A percentile compares a stretch with the other conserved stretches of the same genome.
These are phyloP conservation scores for Periconia digitata DNA, from an alignment of 2,329 filamentous ascomycete species.

Conservation along the genomic window DNA sequence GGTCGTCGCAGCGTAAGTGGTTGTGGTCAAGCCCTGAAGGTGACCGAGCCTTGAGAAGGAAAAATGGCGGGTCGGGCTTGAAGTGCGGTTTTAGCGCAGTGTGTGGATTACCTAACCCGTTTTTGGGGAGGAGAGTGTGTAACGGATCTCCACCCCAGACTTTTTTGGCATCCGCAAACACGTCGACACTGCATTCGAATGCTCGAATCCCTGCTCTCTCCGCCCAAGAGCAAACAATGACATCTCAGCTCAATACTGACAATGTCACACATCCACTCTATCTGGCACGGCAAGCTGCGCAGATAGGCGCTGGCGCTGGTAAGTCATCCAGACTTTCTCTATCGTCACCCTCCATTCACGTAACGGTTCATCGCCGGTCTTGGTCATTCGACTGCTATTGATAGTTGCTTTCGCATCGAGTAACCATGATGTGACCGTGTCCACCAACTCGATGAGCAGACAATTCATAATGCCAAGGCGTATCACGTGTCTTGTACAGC, in stretches of 20 bases:
- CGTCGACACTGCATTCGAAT: neutral
- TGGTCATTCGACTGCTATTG: neutral
- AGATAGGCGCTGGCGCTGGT: constrained; percentile 34
- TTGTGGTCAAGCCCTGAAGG: constrained; percentile 21
- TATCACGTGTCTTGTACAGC: constrained; percentile 1
- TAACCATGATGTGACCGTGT: too few species aligned
- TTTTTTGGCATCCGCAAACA: neutral
- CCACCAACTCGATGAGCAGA: neutral
- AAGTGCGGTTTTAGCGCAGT: constrained; percentile 14
- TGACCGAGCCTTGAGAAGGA: constrained; percentile 24
- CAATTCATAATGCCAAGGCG: neutral
- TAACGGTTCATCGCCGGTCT: neutral
- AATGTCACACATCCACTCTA: constrained; percentile 31
- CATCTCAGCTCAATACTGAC: constrained; percentile 18
- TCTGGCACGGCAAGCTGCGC: constrained; percentile 25
- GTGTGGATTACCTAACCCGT: neutral
- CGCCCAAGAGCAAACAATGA: constrained; percentile 28
- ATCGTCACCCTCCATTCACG: neutral
- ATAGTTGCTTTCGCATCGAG: neutral
- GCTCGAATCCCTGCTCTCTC: constrained; percentile 1
- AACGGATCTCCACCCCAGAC: neutral
- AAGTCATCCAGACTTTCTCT: constrained; percentile 14
- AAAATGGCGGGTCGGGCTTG: constrained; percentile 26
- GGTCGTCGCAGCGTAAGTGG: constrained; percentile 16
- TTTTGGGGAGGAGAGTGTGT: neutral